Evolutionary conservation across 805 yeast genomes (phyloP).

Genomic region (Starmerella roubikii): DNA sequence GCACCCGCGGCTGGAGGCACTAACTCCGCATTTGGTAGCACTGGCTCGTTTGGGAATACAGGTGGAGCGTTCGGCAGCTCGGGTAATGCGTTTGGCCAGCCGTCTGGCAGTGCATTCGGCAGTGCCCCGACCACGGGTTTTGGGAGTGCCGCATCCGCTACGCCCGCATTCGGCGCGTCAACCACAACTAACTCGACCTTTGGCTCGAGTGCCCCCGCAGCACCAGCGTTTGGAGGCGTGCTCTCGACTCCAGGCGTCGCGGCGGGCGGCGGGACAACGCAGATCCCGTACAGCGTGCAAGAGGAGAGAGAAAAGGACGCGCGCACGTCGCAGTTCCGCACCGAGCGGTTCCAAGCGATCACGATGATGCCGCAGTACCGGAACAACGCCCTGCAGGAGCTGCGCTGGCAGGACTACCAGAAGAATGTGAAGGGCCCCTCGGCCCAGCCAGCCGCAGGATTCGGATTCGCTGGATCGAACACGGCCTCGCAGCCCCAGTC

Average conservation of each 20-base stretch:
- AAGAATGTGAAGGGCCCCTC: constrained; percentile 39
- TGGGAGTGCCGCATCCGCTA: background rate
- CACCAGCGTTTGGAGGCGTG: too few relatives aligned
- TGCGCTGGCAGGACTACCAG: constrained; percentile 77
- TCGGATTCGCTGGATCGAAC: constrained; percentile 12
- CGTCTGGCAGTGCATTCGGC: too few relatives aligned
- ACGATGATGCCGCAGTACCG: constrained; percentile 83
- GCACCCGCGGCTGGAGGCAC: constrained; percentile 5
- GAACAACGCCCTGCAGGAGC: constrained; percentile 71
- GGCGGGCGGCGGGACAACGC: constrained; percentile 19
- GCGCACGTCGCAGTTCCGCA: constrained; percentile 5
- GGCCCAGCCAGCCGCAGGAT: constrained; percentile 1
- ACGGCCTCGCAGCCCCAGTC: background rate
- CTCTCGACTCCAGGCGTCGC: background rate
- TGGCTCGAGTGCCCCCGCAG: background rate
- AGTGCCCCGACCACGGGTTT: background rate
- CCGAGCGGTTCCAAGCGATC: constrained; percentile 52
- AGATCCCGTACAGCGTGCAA: constrained; percentile 50
- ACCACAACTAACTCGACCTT: background rate
- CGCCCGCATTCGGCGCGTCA: background rate
- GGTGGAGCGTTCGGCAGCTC: constrained; percentile 2
- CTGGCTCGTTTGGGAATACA: constrained; percentile 3
- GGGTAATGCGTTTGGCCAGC: constrained; percentile 12
- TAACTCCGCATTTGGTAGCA: constrained; percentile 21
- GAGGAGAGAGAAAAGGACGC: constrained; percentile 48